Evolutionary conservation across 345 rosid genomes (phyloP).

Genomic region (Brassica napus): DNA sequence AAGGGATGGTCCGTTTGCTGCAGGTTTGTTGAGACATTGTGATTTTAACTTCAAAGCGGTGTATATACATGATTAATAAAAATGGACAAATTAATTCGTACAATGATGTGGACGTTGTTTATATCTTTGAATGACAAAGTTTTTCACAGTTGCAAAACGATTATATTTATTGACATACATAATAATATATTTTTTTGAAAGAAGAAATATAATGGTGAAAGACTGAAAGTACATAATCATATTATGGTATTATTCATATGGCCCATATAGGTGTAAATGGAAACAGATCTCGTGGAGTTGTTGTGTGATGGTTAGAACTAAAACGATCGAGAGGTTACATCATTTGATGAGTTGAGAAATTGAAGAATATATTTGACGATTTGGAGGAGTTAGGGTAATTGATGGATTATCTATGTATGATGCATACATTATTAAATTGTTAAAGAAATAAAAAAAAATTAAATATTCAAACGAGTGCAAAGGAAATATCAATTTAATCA

Average conservation of each 20-base stretch:
- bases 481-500: neutral
- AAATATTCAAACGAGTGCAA: neutral
- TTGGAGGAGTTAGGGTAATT: neutral
- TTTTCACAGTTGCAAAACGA: neutral
- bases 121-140: neutral
- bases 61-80: neutral
- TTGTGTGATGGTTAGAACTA: neutral
- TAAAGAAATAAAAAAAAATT: no score
- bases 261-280: neutral
- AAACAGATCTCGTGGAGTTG: neutral
- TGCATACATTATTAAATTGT: neutral
- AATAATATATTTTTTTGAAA: neutral
- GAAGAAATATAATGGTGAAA: neutral
- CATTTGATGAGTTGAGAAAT: neutral
- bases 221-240: neutral
- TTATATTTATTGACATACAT: neutral
- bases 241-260: neutral
- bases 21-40: conserved; percentile 8
- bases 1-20: conserved; percentile 15
- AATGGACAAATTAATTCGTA: neutral
- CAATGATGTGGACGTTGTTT: conserved; percentile 18
- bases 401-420: neutral
- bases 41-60: conserved; percentile 4
- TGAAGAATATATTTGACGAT: neutral
- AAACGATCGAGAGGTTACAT: neutral